Base-by-base conservation (phyloP, 306 rosid species). In the Vigna nakashimae region DNA sequence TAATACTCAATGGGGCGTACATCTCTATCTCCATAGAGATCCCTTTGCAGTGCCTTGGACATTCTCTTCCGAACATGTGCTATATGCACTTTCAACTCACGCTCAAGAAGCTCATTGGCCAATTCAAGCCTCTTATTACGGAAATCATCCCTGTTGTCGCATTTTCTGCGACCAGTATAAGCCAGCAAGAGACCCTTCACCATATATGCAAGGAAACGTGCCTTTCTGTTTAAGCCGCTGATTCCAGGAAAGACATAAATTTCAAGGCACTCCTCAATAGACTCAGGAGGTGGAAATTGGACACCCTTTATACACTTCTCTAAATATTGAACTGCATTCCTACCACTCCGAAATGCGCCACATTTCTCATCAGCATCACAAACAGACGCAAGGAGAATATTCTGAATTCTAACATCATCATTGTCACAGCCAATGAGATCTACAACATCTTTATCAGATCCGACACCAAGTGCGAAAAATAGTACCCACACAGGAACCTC, bases 61-160 rank as follows among this genome's bases (percentile, higher is more conserved):
- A 91, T 84, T 36, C 91, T 89, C 82, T 84, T 91, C 79, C 99
- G 85, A 42, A 94, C 92, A 90, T 92, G 98, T 28, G 89, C 86
- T 30, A 92, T 38, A 77, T 96, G 98, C 50, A 92, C 97, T 85
- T 73, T 90, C 38, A 96, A 81, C 90, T 96, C 99, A 2, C 98
- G 87, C 76, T 92, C 99, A 4, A 96, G 91, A 69, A 96, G 84
- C 81, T 92, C 98, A 58, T 91, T 87, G 10, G 97, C 94, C 82
- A 96, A 80, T n/a, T 96, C 98, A 76, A 96, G 80, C 87, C 99
- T 88, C 84, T 96, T 92, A 74, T 96, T 96, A 80, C 92, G 82
- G 51, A 92, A 96, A 59, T 96, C 97, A 71, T 96, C 99, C 85
- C 93, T 82, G 78, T 96, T 92, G 46, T 92, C 96, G 1, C 91